Evolutionary conservation across 306 rosid genomes (phyloP).

Genomic region (Vigna trinervia): DNA sequence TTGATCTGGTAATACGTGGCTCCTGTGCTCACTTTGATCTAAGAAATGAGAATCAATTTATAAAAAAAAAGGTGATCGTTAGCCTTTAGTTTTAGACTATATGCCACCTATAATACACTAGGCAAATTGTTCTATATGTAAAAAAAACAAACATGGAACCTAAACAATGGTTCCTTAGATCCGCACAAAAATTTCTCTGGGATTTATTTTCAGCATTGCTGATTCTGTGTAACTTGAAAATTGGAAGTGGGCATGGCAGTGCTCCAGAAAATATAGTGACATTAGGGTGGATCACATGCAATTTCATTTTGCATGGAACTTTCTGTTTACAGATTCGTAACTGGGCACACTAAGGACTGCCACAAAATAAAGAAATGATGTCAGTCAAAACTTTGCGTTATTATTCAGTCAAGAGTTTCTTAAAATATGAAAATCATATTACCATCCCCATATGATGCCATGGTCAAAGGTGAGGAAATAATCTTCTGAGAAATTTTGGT

Average conservation of each 20-base stretch:
- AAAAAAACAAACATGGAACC: conserved; percentile 14
- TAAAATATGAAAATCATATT: conserved; percentile 1
- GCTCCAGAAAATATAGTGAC: conserved; percentile 23
- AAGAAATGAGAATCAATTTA: neutral
- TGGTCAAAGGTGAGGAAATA: conserved; percentile 88
- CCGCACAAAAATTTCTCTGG: conserved; percentile 44
- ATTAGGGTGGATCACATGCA: neutral
- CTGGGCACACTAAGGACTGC: conserved; percentile 86
- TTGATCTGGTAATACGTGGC: neutral
- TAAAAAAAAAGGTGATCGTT: conserved; percentile 17
- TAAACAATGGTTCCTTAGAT: conserved; percentile 46
- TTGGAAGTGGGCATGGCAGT: neutral
- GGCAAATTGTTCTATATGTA: neutral
- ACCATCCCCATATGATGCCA: conserved; percentile 98
- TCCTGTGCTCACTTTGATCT: neutral
- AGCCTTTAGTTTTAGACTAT: neutral
- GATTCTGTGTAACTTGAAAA: conserved; percentile 43
- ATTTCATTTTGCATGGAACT: conserved; percentile 73
- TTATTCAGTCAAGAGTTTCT: conserved; percentile 8
- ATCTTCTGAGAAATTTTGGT: conserved; percentile 67
- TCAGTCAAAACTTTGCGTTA: neutral
- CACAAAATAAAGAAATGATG: neutral
- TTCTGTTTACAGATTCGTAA: conserved; percentile 75
- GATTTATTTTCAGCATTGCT: conserved; percentile 47
- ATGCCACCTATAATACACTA: conserved; percentile 14